phyloP scores from a whole-genome alignment of 495 filamentous ascomycete species.

The Aspergillus funiculosus region DNA sequence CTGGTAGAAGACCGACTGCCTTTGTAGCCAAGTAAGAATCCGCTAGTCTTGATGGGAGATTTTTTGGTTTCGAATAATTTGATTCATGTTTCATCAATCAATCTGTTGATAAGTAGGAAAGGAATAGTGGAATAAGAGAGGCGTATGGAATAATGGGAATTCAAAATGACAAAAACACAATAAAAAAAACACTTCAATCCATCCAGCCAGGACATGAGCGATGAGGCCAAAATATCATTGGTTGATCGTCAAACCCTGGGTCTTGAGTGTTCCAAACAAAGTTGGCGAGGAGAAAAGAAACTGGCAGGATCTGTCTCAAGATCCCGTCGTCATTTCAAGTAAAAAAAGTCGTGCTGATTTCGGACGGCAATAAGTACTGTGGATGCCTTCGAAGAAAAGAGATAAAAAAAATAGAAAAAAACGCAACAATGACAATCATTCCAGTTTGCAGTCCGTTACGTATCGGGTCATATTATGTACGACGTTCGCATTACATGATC shows the following conservation, averaged over 20 bases:
- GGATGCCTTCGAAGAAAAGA: constrained; percentile 4
- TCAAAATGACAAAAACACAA: background rate
- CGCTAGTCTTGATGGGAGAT: background rate
- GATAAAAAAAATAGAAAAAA: constrained; percentile 8
- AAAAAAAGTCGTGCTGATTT: constrained; percentile 1
- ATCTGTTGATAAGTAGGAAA: background rate
- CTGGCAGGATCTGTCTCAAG: background rate
- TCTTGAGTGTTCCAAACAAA: constrained; percentile 12
- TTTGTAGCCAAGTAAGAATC: no score
- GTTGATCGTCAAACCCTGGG: constrained; percentile 1
- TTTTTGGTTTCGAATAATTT: background rate
- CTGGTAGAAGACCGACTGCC: background rate
- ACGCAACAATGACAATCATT: constrained; percentile 18
- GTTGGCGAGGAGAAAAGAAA: constrained; percentile 6
- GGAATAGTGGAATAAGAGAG: background rate
- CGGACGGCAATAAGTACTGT: background rate
- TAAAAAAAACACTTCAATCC: constrained; percentile 11
- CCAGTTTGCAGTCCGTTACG: constrained; percentile 26
- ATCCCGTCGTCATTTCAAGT: constrained; percentile 2
- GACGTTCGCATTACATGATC: constrained; percentile 42
- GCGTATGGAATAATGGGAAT: constrained; percentile 1
- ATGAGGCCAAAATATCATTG: constrained; percentile 8
- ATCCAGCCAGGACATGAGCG: constrained; percentile 10
- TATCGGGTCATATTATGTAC: constrained; percentile 41
- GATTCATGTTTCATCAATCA: constrained; percentile 4